phyloP scores from a whole-genome alignment of 2,329 filamentous ascomycete species.

The Diaporthe eres region DNA sequence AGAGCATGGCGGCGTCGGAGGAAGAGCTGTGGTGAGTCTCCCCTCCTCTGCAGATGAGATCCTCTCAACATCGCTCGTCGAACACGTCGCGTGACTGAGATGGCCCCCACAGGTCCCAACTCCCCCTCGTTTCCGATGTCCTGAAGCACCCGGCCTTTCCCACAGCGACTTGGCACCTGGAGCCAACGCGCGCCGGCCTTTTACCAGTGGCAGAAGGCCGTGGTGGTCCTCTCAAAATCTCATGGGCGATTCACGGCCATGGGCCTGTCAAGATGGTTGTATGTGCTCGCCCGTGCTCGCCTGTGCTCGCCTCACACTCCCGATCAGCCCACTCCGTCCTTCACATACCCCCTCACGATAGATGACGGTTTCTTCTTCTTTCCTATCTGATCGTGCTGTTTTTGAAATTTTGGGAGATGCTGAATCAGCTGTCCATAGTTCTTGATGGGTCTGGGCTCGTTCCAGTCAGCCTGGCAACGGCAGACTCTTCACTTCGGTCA shows the following conservation, averaged over 20 bases:
- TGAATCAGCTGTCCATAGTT: conserved; percentile 63
- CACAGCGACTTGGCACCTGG: conserved; percentile 77
- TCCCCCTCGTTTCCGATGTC: conserved; percentile 69
- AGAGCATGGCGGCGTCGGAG: conserved; percentile 24
- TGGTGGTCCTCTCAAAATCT: conserved; percentile 82
- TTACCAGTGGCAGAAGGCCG: conserved; percentile 76
- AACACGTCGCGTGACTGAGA: conserved; percentile 10
- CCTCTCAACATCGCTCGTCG: neutral
- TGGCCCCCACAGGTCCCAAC: conserved; percentile 40
- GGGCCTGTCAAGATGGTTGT: conserved; percentile 82
- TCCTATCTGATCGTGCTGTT: neutral
- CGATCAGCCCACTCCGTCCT: conserved; percentile 20
- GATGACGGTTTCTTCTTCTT: too few species aligned
- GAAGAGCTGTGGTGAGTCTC: conserved; percentile 34
- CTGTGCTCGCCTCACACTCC: conserved; percentile 52
- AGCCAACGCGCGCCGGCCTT: conserved; percentile 73
- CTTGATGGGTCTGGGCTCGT: conserved; percentile 84
- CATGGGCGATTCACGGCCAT: conserved; percentile 84
- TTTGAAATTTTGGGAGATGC: neutral
- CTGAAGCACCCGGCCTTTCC: conserved; percentile 76
- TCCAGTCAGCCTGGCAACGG: conserved; percentile 81
- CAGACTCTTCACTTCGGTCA: conserved; percentile 89
- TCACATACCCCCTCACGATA: neutral
- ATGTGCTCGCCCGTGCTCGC: conserved; percentile 61
- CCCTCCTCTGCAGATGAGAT: neutral